A percentile compares a stretch with the other conserved stretches of the same genome.
These are phyloP conservation scores for Metschnikowia henanensis DNA, from an alignment of 805 yeast genomes.

Conservation along the genomic window DNA sequence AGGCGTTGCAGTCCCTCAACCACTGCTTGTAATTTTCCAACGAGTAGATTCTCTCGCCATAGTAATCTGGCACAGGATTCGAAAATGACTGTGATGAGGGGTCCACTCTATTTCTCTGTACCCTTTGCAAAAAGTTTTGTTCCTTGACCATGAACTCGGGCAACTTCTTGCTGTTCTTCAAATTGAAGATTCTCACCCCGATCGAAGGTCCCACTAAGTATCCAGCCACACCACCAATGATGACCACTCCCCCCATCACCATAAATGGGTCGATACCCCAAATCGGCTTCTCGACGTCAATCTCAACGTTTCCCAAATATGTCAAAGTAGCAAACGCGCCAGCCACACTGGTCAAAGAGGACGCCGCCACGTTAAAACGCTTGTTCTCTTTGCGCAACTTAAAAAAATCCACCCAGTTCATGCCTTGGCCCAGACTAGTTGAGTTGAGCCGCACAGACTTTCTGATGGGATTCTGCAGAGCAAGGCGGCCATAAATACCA, in stretches of 20 bases:
- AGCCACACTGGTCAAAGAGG: constrained; percentile 62
- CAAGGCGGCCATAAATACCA: constrained; percentile 15
- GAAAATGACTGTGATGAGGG: constrained; percentile 87
- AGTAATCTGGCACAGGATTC: constrained; percentile 98
- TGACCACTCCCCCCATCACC: constrained; percentile 72
- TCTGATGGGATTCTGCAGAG: constrained; percentile 5
- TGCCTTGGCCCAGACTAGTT: constrained; percentile 9
- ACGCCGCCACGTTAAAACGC: constrained; percentile 62
- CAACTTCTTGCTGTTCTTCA: constrained; percentile 49
- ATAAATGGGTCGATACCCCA: constrained; percentile 90
- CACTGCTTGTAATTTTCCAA: constrained; percentile 88
- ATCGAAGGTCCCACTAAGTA: constrained; percentile 79
- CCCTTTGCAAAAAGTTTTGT: constrained; percentile 68
- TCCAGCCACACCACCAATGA: constrained; percentile 74
- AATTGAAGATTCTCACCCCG: constrained; percentile 69
- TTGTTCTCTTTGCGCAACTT: constrained; percentile 74
- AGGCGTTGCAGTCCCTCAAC: constrained; percentile 94
- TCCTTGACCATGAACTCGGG: constrained; percentile 59
- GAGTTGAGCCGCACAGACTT: constrained; percentile 24
- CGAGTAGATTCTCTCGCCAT: constrained; percentile 93
- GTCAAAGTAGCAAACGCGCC: constrained; percentile 73
- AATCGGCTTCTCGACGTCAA: constrained; percentile 83
- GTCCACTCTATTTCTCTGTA: constrained; percentile 82
- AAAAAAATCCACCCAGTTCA: constrained; percentile 84
- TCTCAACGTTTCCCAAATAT: constrained; percentile 74